Percentiles rank a stretch among this genome's conserved stretches.
Conservation (phyloP, 371 early-diverging fungal species). For the Entomophthora muscae region DNA sequence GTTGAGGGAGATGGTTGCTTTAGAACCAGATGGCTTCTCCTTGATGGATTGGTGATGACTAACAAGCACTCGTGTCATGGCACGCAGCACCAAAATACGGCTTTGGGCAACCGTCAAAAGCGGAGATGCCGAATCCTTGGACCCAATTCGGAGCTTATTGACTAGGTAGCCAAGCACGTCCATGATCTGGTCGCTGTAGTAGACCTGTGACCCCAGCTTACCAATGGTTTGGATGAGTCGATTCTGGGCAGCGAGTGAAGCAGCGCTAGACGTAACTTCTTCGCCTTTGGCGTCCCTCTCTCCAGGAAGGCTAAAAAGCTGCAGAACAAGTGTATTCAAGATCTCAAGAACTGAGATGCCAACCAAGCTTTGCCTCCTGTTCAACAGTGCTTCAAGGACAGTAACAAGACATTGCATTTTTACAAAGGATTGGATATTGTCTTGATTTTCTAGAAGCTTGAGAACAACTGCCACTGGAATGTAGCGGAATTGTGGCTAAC, state of each 20-base stretch:
- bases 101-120: conserved; percentile 22
- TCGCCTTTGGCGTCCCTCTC: no score
- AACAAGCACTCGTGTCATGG: conserved; percentile 19
- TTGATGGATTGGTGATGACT: conserved; percentile 17
- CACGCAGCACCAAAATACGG: conserved; percentile 19
- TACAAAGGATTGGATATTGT: conserved; percentile 15
- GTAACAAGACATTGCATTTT: conserved; percentile 34
- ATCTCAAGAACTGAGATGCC: conserved; percentile 72
- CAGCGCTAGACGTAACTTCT: conserved; percentile 11
- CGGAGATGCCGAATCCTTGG: conserved; percentile 17
- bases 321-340: conserved; percentile 42
- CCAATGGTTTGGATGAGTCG: conserved; percentile 17
- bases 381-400: conserved; percentile 30
- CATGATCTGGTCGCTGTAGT: conserved; percentile 64
- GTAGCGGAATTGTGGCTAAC: conserved; percentile 43
- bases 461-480: conserved; percentile 38
- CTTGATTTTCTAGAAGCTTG: conserved; percentile 27
- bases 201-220: conserved; percentile 57
- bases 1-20: conserved; percentile 16
- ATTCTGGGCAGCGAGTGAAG: neutral
- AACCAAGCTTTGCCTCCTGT: conserved; percentile 29
- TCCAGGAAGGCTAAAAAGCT: conserved; percentile 26
- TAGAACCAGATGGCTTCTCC: conserved; percentile 12
- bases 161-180: conserved; percentile 61
- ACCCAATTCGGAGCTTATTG: conserved; percentile 30